Evolutionary conservation across 768 basidiomycete genomes (phyloP).

Genomic region (Coprinopsis cinerea): DNA sequence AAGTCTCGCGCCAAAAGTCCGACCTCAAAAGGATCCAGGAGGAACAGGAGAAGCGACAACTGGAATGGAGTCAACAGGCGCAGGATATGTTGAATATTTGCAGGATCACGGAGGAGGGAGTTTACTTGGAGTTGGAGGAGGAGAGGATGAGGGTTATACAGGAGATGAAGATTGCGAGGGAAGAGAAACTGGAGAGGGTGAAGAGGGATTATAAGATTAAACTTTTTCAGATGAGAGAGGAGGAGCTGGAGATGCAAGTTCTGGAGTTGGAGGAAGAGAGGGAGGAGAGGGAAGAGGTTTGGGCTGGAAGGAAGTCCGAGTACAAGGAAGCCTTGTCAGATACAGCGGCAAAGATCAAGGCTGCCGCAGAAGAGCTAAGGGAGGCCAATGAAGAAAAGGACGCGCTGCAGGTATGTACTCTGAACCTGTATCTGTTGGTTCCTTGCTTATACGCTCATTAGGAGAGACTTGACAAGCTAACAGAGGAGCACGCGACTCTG

Average conservation of each 20-base stretch:
- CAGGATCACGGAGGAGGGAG: conserved; percentile 57
- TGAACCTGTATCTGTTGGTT: not conserved
- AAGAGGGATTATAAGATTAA: conserved; percentile 64
- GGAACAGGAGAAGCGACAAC: conserved; percentile 34
- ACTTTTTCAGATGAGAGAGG: conserved; percentile 61
- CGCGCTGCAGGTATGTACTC: conserved; percentile 36
- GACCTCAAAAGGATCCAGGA: conserved; percentile 45
- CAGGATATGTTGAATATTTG: conserved; percentile 59
- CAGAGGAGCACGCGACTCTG: conserved; percentile 45
- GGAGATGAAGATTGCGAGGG: conserved; percentile 47
- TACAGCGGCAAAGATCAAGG: conserved; percentile 32
- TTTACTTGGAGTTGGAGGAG: conserved; percentile 47
- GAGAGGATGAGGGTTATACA: conserved; percentile 46
- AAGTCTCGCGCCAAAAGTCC: conserved; percentile 36
- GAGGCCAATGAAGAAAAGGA: conserved; percentile 38
- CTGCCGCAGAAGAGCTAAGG: conserved; percentile 33
- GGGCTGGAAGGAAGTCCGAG: conserved; percentile 36
- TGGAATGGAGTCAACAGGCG: conserved; percentile 56
- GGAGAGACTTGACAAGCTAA: conserved; percentile 35
- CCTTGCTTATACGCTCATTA: conserved; percentile 13
- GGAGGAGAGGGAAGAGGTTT: conserved; percentile 43
- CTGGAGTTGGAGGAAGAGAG: conserved; percentile 46
- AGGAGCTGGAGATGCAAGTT: conserved; percentile 50
- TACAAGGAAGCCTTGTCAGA: conserved; percentile 25
- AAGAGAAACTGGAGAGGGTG: conserved; percentile 52